Evolutionary conservation across 164 flowering plant species (phyloP), one percentile per base, ranked within the genome.

Genomic region (Tetrastigma voinierianum): DNA sequence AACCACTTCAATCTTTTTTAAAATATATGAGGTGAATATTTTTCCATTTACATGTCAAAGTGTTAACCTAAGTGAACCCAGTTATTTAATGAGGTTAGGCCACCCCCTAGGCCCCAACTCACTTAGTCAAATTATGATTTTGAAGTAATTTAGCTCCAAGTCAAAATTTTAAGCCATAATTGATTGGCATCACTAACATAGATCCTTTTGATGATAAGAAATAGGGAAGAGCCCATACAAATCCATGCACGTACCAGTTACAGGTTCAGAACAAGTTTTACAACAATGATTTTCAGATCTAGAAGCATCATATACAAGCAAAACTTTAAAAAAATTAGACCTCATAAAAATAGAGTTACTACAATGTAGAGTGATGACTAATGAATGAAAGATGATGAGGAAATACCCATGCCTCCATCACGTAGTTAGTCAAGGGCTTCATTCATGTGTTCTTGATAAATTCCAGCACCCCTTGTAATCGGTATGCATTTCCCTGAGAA

Each of bases 401-500:
- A 21, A 67, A 18, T 87, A 95, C 97, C 97, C 99, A 96, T 46
- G 68, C 88, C 88, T 80, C 98, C 98, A 72, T 82, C 84, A 54
- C 71, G 81, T 77, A 96, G 81, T 19, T 85, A 93, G 54, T 89
- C 93, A 70, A 92, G 86, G 70, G 99, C 99, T 84, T 92, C 99
- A 71, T 86, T 80, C 97, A 96, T 92, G 78, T 89, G 87, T 62
- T 90, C 88, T 71, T 95, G 96, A 78, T 89, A 89, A 46, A 93
- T 89, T 69, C 99, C 99, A 72, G 75, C 97, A 46, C 97, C 98
- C 68, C 97, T 87, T 49, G 86, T 92, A 55, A 96, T 88, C 14
- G 99, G 99, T 78, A 95, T 90, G 80, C 99, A 95, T 84, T 95
- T 92, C 45, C 99, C 96, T 91, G 91, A n/a, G n/a, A n/a, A n/a